Evolutionary conservation across 2,329 filamentous ascomycete genomes (phyloP).

Genomic region (Phyllosticta paracitricarpa): DNA sequence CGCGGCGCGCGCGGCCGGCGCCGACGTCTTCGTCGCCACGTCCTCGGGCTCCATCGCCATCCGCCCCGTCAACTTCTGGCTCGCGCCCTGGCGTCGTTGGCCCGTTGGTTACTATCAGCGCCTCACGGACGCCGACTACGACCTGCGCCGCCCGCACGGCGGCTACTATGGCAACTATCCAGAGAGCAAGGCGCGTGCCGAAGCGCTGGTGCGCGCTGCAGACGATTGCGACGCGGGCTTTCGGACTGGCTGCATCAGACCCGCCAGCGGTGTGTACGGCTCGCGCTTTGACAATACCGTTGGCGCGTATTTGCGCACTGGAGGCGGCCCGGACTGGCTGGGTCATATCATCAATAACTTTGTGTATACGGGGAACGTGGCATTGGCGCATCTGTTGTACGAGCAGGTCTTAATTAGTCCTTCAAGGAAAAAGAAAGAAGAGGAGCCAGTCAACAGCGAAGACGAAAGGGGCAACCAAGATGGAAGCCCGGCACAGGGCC

Average conservation of each 20-base stretch:
- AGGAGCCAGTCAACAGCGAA: background rate
- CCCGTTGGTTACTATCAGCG: constrained; percentile 37
- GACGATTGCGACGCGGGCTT: constrained; percentile 29
- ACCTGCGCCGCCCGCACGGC: constrained; percentile 30
- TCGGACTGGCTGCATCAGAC: constrained; percentile 45
- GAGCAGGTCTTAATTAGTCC: constrained; percentile 40
- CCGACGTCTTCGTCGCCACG: constrained; percentile 43
- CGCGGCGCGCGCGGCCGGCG: constrained; percentile 37
- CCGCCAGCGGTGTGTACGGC: constrained; percentile 45
- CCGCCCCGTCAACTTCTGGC: constrained; percentile 33
- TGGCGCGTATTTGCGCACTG: constrained; percentile 7
- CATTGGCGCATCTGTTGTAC: constrained; percentile 44
- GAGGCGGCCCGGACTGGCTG: constrained; percentile 30
- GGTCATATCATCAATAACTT: constrained; percentile 40
- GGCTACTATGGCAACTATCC: constrained; percentile 41
- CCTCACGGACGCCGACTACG: constrained; percentile 25
- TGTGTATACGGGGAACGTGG: constrained; percentile 43
- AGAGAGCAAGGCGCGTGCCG: constrained; percentile 42
- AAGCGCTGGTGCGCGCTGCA: constrained; percentile 40
- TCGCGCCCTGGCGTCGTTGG: constrained; percentile 33
- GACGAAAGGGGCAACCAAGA: too few species aligned
- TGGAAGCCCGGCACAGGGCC: background rate
- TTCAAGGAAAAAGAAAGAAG: constrained; percentile 13
- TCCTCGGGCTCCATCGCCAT: constrained; percentile 42
- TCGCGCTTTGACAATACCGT: constrained; percentile 31